Conservation (phyloP, 208 protist genomes). For the Wallacemonas rigidus region DNA sequence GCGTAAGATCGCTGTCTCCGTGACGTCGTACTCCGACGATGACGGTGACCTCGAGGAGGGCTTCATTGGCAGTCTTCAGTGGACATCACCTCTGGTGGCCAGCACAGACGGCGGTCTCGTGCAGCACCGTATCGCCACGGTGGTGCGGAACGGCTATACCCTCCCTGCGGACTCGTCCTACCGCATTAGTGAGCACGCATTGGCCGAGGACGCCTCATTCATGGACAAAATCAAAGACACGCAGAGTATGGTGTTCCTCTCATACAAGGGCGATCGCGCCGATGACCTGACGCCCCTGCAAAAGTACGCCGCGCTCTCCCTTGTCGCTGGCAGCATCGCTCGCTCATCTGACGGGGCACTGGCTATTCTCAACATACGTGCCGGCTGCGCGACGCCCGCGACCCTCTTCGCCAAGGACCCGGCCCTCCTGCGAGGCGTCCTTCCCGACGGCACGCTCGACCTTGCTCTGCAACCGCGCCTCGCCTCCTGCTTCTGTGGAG, state of each 20-base stretch:
- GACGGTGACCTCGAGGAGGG: not conserved
- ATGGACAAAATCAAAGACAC: conserved; percentile 13
- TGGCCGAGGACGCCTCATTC: conserved; percentile 1
- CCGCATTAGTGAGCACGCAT: not conserved
- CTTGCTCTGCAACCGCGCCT: not conserved
- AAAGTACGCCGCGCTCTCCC: conserved; percentile 25
- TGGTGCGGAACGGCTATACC: not conserved
- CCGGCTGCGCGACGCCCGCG: conserved; percentile 16
- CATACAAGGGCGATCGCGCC: conserved; percentile 19
- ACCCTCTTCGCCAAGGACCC: conserved; percentile 17
- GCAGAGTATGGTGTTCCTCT: conserved; percentile 22
- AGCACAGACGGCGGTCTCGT: not conserved
- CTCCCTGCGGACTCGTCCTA: not conserved
- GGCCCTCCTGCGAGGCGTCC: not conserved
- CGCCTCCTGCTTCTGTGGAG: conserved; percentile 6
- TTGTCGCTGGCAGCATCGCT: conserved; percentile 19
- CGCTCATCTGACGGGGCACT: not conserved
- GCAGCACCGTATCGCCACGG: conserved; percentile 8
- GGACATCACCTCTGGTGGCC: conserved; percentile 1
- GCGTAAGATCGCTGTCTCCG: not conserved
- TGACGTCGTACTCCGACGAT: not conserved
- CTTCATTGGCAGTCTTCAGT: conserved; percentile 7
- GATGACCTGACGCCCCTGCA: conserved; percentile 22
- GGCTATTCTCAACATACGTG: conserved; percentile 30
- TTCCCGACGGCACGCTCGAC: not conserved